These are phyloP conservation scores for Mimosa pudica DNA, from an alignment of 306 rosid genomes.

Conservation along the genomic window DNA sequence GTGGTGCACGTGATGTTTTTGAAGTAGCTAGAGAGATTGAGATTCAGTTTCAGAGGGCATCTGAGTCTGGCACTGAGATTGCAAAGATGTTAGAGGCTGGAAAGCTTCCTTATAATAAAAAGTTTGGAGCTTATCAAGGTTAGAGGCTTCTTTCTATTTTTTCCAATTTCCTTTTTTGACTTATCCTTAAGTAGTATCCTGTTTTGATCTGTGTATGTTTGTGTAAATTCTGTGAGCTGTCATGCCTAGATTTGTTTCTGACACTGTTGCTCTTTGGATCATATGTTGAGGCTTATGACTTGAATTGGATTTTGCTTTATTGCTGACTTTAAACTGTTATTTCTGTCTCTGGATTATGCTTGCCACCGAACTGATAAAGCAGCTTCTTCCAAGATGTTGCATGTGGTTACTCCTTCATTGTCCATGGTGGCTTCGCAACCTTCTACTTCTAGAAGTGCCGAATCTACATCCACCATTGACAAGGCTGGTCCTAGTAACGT, in stretches of 20 bases:
- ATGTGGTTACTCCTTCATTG: constrained; percentile 60
- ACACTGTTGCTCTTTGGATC: not conserved
- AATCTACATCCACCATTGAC: constrained; percentile 50
- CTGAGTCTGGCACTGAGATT: constrained; percentile 70
- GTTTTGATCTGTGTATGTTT: constrained; percentile 1
- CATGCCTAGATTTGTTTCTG: not conserved
- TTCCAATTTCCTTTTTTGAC: not conserved
- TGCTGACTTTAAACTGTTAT: constrained; percentile 23
- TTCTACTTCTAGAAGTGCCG: constrained; percentile 58
- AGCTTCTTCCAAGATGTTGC: constrained; percentile 81
- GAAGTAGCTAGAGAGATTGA: constrained; percentile 80
- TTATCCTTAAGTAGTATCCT: not conserved
- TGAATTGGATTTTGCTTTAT: not conserved
- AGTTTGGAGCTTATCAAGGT: constrained; percentile 59
- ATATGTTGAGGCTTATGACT: not conserved
- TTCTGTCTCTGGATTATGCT: constrained; percentile 25
- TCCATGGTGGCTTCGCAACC: constrained; percentile 66
- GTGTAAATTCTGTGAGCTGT: not conserved
- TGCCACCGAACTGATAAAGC: constrained; percentile 38
- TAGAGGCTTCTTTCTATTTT: not conserved
- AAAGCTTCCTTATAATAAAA: constrained; percentile 63
- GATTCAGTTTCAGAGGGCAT: constrained; percentile 77
- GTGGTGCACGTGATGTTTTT: constrained; percentile 58
- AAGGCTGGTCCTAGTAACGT: constrained; percentile 41
- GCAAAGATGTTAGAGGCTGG: constrained; percentile 84